phyloP scores from a whole-genome alignment of 768 basidiomycete species.

The Cubamyces sp. region DNA sequence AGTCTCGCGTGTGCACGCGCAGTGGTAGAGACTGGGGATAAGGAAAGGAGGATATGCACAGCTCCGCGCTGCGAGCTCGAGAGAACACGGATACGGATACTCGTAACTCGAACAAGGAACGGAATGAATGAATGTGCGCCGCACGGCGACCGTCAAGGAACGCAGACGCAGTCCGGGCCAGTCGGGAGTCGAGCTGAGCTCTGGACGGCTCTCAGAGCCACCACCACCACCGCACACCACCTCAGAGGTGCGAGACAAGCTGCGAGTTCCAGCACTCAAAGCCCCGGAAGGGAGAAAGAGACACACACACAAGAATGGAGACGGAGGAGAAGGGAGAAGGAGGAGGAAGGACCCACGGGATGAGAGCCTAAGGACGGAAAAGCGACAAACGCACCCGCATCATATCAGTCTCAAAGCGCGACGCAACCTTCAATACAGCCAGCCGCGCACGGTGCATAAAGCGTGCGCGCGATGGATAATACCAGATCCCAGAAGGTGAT shows the following conservation, averaged over 20 bases:
- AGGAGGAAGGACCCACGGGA: not conserved
- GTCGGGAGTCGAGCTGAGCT: too few species aligned
- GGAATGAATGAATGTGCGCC: not conserved
- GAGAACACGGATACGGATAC: not conserved
- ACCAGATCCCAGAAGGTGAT: not conserved
- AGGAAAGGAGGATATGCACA: not conserved
- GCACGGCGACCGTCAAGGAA: conserved; percentile 9
- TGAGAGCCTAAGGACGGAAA: not conserved
- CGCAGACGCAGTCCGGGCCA: too few species aligned
- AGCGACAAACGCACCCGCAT: not conserved
- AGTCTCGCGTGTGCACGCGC: not conserved
- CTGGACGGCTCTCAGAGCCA: conserved; percentile 2
- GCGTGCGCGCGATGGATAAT: not conserved
- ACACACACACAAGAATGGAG: not conserved
- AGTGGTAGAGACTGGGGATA: not conserved
- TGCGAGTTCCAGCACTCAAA: not conserved
- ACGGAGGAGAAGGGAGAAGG: not conserved
- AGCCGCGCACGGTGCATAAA: conserved; percentile 1
- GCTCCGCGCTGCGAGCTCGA: conserved; percentile 3
- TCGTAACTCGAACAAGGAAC: not conserved
- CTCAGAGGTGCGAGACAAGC: too few species aligned
- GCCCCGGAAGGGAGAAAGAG: not conserved
- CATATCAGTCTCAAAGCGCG: conserved; percentile 5
- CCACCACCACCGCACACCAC: not conserved
- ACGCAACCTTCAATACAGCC: not conserved